Evolutionary conservation across 1,139 yeast genomes (phyloP).

Genomic region (Suhomyces choctaworum): DNA sequence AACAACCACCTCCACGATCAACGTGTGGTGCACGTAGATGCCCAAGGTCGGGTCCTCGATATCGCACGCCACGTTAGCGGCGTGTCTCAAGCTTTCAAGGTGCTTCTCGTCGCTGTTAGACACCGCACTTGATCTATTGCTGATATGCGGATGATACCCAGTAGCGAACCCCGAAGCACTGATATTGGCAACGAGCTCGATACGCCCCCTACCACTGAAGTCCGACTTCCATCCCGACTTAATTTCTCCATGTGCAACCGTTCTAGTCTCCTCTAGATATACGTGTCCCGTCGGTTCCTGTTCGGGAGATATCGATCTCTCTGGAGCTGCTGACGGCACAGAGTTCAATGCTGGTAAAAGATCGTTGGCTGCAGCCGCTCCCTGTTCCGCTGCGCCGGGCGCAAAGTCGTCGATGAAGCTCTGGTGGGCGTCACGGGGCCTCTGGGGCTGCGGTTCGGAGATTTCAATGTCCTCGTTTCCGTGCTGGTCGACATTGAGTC

Average conservation of each 20-base stretch:
- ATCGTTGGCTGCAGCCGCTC: constrained; percentile 29
- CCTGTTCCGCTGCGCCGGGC: constrained; percentile 20
- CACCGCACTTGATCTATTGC: constrained; percentile 30
- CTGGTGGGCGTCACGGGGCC: constrained; percentile 15
- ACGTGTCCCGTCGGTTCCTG: constrained; percentile 34
- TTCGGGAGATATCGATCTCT: constrained; percentile 9
- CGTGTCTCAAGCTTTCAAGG: constrained; percentile 34
- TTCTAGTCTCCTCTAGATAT: constrained; percentile 69
- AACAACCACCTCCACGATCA: constrained; percentile 85
- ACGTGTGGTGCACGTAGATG: constrained; percentile 67
- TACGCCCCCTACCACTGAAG: constrained; percentile 69
- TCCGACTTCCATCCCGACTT: constrained; percentile 96
- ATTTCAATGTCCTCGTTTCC: constrained; percentile 9
- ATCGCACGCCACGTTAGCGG: constrained; percentile 73
- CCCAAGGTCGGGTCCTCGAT: constrained; percentile 82
- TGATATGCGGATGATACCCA: constrained; percentile 44
- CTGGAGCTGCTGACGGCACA: constrained; percentile 3
- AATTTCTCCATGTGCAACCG: constrained; percentile 75
- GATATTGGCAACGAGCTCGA: constrained; percentile 74
- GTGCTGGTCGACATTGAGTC: constrained; percentile 1
- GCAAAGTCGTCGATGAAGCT: constrained; percentile 12
- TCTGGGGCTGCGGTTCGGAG: constrained; percentile 11
- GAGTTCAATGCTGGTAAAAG: not conserved
- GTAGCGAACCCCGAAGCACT: constrained; percentile 58
- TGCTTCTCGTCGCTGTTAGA: constrained; percentile 23